Conservation (phyloP, 805 yeast genomes). For the Candida sonorensis region DNA sequence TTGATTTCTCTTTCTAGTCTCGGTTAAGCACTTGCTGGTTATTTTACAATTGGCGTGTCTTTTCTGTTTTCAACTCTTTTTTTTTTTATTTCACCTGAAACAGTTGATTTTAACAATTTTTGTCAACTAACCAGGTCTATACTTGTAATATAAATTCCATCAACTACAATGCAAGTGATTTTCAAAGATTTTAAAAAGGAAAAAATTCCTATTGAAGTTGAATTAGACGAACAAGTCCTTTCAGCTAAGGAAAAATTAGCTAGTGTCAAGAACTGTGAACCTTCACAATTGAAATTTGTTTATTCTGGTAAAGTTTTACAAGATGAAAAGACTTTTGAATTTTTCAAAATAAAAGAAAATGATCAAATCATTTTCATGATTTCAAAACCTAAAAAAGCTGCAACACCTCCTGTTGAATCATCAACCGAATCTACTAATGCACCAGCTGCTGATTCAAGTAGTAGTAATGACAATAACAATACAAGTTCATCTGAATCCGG, state of each 20-base stretch:
- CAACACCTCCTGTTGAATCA: slow-evolving; percentile 23
- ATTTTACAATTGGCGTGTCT: too few species aligned
- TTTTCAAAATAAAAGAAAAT: slow-evolving; percentile 70
- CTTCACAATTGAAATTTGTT: slow-evolving; percentile 76
- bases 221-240: slow-evolving; percentile 54
- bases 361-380: slow-evolving; percentile 93
- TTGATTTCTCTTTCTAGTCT: too few species aligned
- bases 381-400: slow-evolving; percentile 41
- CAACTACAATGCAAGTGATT: slow-evolving; percentile 68
- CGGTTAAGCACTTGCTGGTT: too few species aligned
- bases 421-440: slow-evolving; percentile 21
- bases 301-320: slow-evolving; percentile 85
- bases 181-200: slow-evolving; percentile 93
- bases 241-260: slow-evolving; percentile 74
- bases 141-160: too few species aligned
- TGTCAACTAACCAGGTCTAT: too few species aligned
- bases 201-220: slow-evolving; percentile 74
- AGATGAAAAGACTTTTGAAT: slow-evolving; percentile 69
- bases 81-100: too few species aligned
- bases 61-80: too few species aligned
- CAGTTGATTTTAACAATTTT: too few species aligned
- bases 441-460: slow-evolving; percentile 19
- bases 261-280: slow-evolving; percentile 57
- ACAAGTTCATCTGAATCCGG: slow-evolving; percentile 17
- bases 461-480: neutral